Evolutionary conservation across 352 stramenopile species (phyloP).

Genomic region (Globisporangium alternatum): DNA sequence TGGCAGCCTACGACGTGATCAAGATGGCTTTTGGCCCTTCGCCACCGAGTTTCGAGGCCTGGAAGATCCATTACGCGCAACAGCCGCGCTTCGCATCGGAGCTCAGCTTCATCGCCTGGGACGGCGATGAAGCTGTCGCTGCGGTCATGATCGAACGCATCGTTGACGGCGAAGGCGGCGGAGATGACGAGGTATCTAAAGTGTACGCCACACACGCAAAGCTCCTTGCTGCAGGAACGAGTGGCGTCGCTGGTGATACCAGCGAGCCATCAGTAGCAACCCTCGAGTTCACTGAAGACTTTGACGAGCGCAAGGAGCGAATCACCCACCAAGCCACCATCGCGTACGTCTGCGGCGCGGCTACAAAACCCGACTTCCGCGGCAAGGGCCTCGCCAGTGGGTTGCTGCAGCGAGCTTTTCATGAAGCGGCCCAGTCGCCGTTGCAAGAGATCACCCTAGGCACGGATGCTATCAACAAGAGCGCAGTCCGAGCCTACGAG

Average conservation of each 20-base stretch:
- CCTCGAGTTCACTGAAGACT: neutral
- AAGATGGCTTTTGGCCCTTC: neutral
- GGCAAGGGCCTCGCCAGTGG: neutral
- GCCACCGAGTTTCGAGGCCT: neutral
- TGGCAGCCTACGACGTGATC: neutral
- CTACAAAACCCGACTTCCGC: neutral
- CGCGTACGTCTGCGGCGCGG: constrained; percentile 15
- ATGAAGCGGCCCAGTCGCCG: neutral
- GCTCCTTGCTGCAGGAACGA: constrained; percentile 2
- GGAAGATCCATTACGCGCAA: neutral
- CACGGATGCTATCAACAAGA: constrained; percentile 17
- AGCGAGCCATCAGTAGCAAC: neutral
- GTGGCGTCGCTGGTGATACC: neutral
- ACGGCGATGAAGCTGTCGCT: neutral
- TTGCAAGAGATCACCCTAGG: constrained; percentile 13
- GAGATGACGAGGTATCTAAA: neutral
- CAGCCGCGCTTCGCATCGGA: neutral
- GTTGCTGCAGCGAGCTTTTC: neutral
- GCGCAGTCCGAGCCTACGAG: constrained; percentile 17
- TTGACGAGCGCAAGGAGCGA: neutral
- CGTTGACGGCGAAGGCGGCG: constrained; percentile 3
- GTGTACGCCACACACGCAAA: neutral
- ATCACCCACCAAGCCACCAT: neutral
- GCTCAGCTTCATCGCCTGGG: constrained; percentile 10
- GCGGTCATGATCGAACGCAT: constrained; percentile 5